Percentiles rank a stretch among this genome's conserved stretches.
phyloP scores from a whole-genome alignment of 1,284 basidiomycete species.

The Thelephora terrestris region DNA sequence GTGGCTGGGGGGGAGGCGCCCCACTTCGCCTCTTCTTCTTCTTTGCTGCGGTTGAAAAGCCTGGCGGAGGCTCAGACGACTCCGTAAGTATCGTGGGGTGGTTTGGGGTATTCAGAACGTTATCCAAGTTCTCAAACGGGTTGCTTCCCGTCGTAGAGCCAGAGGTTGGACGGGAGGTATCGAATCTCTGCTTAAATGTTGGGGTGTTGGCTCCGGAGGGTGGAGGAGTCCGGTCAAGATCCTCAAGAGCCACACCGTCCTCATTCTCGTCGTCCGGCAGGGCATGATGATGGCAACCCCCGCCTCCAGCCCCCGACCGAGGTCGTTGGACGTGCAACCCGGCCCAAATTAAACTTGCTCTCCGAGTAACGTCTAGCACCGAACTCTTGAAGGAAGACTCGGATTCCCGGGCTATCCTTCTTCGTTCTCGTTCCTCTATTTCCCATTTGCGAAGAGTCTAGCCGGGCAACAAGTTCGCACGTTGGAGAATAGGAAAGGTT shows the following conservation, averaged over 20 bases:
- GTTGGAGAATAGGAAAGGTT: neutral
- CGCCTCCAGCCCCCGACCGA: slow-evolving; percentile 23
- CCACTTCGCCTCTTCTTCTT: slow-evolving; percentile 2
- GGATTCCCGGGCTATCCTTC: slow-evolving; percentile 47
- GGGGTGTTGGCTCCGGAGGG: slow-evolving; percentile 14
- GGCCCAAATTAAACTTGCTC: slow-evolving; percentile 43
- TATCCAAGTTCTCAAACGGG: slow-evolving; percentile 37
- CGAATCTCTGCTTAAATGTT: slow-evolving; percentile 5
- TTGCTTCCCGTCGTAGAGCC: slow-evolving; percentile 1
- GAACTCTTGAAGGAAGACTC: slow-evolving; percentile 32
- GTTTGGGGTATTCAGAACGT: slow-evolving; percentile 36
- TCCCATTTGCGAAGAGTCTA: slow-evolving; percentile 71
- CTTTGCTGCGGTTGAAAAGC: slow-evolving; percentile 9
- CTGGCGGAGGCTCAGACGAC: slow-evolving; percentile 11
- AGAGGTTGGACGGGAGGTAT: slow-evolving; percentile 12
- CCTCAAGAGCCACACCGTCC: slow-evolving; percentile 37
- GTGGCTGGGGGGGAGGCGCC: slow-evolving; percentile 39
- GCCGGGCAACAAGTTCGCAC: neutral
- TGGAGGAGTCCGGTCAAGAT: slow-evolving; percentile 31
- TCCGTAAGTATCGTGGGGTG: slow-evolving; percentile 23
- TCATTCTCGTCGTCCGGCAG: slow-evolving; percentile 38
- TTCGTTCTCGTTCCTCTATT: slow-evolving; percentile 54
- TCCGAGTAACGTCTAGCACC: slow-evolving; percentile 41
- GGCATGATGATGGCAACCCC: slow-evolving; percentile 24
- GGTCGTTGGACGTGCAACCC: slow-evolving; percentile 20